Evolutionary conservation across 768 basidiomycete species (phyloP), one percentile per base, ranked within the genome.

Genomic region (Auricularia auricula-judae): DNA sequence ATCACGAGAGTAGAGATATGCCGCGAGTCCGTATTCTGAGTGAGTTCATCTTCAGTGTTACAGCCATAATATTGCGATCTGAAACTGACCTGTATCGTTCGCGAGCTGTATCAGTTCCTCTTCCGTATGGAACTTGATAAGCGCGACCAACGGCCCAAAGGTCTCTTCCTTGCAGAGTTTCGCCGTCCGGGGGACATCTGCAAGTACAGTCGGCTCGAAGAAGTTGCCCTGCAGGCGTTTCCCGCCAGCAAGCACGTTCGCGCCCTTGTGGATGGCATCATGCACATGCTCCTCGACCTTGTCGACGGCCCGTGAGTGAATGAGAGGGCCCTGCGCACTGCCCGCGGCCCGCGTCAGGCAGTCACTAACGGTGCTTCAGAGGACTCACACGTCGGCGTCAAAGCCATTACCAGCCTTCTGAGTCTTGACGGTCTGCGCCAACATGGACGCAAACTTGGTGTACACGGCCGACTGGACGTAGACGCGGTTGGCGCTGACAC

Each of bases 271-370:
- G 63, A 96, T 79, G 10, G 96, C 97, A 68, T 98, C 93, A 34
- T 91, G 82, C 66, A 99, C 85, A 75, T 99, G 97, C 58, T 79
- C 76, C 62, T 83, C 77, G 18, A 95, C 93, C 75, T 99, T 99
- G 69, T 88, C 84, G 62, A 94, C 77, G 0, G 94, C 94, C 29
- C 86, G 86, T 16, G 76, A 74, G 75, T 98, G 95, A 66, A 99
- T 97, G 61, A 99, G 81, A 14, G 97, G 97, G 0, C 97, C 97
- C 68, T 98, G 95, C 0, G 96, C 98, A 53, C 90, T 91, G 67
- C 47, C 65, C 18, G 35, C 12, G 36, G 29, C 29, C 29, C 29
- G 29, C 29, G 29, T 29, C 29, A 29, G 29, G 29, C 29, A 29
- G 29, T 29, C 29, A 29, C 29, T 29, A 29, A 29, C 29, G 29